These are phyloP conservation scores for Jasminum sambac DNA, from an alignment of 257 asterid genomes.

Conservation along the genomic window DNA sequence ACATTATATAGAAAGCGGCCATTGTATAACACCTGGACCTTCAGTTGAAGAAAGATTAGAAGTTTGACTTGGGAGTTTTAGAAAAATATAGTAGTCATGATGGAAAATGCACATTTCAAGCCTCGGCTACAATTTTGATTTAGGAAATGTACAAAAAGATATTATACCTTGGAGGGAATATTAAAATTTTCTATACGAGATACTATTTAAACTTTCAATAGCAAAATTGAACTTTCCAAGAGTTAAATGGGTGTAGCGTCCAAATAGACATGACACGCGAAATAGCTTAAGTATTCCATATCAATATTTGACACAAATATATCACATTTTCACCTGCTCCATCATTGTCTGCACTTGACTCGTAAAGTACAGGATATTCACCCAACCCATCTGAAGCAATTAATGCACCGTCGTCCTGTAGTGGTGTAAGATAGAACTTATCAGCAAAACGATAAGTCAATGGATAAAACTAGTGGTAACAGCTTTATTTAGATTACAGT, in stretches of 20 bases:
- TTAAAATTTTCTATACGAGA: too few relatives aligned
- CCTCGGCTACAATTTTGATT: not conserved
- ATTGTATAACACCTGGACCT: not conserved
- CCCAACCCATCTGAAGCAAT: slow-evolving; percentile 94
- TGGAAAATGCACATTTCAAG: not conserved
- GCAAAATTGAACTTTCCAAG: too few relatives aligned
- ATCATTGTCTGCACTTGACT: slow-evolving; percentile 97
- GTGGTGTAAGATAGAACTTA: not conserved
- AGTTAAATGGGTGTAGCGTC: too few relatives aligned
- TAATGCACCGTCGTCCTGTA: slow-evolving; percentile 91
- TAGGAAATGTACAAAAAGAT: too few relatives aligned
- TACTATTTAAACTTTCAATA: too few relatives aligned
- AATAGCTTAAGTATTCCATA: not conserved
- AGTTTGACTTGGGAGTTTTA: not conserved
- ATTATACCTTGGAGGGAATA: too few relatives aligned
- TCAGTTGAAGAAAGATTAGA: not conserved
- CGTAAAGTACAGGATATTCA: slow-evolving; percentile 74
- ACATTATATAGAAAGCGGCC: too few relatives aligned
- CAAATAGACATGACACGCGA: not conserved
- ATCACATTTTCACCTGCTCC: slow-evolving; percentile 66
- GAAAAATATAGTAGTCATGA: not conserved
- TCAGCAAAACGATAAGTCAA: not conserved
- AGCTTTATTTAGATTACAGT: slow-evolving; percentile 1
- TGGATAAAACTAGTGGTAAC: not conserved
- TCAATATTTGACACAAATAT: not conserved